Conservation (phyloP, 352 stramenopile species). For the Pythium rhizo-oryzae region DNA sequence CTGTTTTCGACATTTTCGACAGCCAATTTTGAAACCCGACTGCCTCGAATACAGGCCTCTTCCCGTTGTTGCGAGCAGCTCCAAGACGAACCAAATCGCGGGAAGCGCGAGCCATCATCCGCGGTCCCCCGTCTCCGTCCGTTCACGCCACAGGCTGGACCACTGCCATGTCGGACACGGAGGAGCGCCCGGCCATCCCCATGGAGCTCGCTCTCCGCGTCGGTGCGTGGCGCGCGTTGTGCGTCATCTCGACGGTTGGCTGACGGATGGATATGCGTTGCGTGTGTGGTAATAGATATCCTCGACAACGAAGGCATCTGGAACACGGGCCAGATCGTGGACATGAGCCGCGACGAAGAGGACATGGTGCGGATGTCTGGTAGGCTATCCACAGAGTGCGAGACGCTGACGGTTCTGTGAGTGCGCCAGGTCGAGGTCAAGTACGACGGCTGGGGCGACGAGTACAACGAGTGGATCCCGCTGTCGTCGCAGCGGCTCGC, state of each 20-base stretch:
- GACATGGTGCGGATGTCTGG: too few relatives aligned
- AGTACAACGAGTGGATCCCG: constrained; percentile 81
- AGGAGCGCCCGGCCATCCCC: constrained; percentile 43
- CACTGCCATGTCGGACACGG: constrained; percentile 23
- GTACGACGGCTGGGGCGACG: constrained; percentile 83
- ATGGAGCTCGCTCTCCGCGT: constrained; percentile 71
- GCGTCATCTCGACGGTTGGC: too few relatives aligned
- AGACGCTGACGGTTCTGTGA: background rate
- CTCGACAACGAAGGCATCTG: constrained; percentile 85
- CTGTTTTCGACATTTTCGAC: constrained; percentile 18
- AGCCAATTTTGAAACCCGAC: background rate
- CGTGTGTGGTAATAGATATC: constrained; percentile 55
- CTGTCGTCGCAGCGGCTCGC: constrained; percentile 61
- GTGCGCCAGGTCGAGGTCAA: constrained; percentile 68
- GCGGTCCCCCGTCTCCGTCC: too few relatives aligned
- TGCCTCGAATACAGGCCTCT: constrained; percentile 7
- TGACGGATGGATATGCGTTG: background rate
- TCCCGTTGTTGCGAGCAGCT: background rate
- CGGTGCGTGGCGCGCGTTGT: constrained; percentile 49
- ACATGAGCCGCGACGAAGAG: constrained; percentile 65
- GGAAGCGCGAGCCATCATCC: background rate
- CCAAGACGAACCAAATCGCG: background rate
- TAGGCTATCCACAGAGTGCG: too few relatives aligned
- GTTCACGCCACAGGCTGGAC: background rate
- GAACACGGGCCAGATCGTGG: constrained; percentile 75